Conservation (phyloP, 257 asterid genomes). For the Marsdenia floribunda region DNA sequence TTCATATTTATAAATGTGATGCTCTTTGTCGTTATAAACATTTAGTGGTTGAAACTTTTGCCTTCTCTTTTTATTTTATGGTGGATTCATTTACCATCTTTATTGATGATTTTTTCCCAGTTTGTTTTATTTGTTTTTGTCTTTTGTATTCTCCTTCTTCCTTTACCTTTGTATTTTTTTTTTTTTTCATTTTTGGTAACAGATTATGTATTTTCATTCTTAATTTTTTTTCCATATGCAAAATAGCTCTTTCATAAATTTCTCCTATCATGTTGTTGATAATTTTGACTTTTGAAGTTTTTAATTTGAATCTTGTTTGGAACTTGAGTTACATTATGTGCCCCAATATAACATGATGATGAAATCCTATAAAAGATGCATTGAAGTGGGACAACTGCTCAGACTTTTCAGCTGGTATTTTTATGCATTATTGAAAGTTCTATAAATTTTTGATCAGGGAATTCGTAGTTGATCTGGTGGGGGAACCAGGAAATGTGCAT, state of each 20-base stretch:
- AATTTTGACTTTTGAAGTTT: too few relatives aligned
- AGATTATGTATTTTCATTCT: background rate
- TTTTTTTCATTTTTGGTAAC: background rate
- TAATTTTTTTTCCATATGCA: background rate
- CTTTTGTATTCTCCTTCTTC: background rate
- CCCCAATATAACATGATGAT: background rate
- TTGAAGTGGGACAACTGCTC: background rate
- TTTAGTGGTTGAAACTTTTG: background rate
- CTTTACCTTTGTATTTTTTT: background rate
- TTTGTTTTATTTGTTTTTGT: background rate
- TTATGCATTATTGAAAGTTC: background rate
- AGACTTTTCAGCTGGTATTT: background rate
- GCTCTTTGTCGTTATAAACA: background rate
- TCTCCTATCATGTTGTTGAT: background rate
- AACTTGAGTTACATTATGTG: background rate
- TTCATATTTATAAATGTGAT: background rate
- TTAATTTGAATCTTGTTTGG: background rate
- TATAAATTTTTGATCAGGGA: conserved; percentile 52
- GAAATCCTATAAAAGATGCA: background rate
- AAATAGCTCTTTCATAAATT: background rate
- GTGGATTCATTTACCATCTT: background rate
- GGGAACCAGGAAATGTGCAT: conserved; percentile 79
- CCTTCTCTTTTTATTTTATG: background rate
- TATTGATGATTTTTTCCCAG: background rate
- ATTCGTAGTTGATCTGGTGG: conserved; percentile 87